These are phyloP conservation scores for Trichoderma sp. DNA, from an alignment of 2,329 filamentous ascomycete species.

Conservation along the genomic window DNA sequence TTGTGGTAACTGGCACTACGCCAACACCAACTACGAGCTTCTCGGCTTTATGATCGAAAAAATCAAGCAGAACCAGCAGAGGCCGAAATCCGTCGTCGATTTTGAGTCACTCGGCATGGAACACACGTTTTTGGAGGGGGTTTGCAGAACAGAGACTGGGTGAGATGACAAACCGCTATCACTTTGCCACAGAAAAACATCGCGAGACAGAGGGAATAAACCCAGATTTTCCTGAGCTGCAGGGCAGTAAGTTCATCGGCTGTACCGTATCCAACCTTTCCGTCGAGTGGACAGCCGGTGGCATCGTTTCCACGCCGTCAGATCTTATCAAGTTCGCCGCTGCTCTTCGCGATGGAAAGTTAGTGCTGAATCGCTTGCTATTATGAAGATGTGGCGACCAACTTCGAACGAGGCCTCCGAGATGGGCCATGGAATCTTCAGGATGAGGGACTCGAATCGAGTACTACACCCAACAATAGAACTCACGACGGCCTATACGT, in stretches of 20 bases:
- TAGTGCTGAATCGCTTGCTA: conserved; percentile 6
- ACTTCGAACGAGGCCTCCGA: not conserved
- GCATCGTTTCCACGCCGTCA: conserved; percentile 18
- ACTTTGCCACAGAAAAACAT: conserved; percentile 19
- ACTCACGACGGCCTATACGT: too few relatives aligned
- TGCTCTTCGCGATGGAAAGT: conserved; percentile 20
- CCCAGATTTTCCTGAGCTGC: conserved; percentile 12
- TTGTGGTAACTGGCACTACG: conserved; percentile 17
- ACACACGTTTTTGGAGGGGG: conserved; percentile 18
- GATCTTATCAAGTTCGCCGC: conserved; percentile 20
- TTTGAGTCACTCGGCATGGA: conserved; percentile 17
- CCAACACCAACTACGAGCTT: conserved; percentile 22
- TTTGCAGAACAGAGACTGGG: conserved; percentile 13
- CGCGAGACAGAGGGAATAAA: conserved; percentile 15
- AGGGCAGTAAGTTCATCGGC: conserved; percentile 17
- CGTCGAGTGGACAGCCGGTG: conserved; percentile 20
- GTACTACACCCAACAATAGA: too few relatives aligned
- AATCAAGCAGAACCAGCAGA: conserved; percentile 15
- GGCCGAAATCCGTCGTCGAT: conserved; percentile 15
- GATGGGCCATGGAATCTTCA: conserved; percentile 20
- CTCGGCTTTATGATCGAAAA: conserved; percentile 20
- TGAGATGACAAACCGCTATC: conserved; percentile 9
- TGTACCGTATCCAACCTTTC: conserved; percentile 21
- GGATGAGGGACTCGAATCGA: conserved; percentile 10
- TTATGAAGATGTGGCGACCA: conserved; percentile 19